A percentile compares a stretch with the other conserved stretches of the same genome.
These are phyloP conservation scores for Magnaporthiopsis rhizophila DNA, from an alignment of 2,329 filamentous ascomycete species.

Conservation along the genomic window DNA sequence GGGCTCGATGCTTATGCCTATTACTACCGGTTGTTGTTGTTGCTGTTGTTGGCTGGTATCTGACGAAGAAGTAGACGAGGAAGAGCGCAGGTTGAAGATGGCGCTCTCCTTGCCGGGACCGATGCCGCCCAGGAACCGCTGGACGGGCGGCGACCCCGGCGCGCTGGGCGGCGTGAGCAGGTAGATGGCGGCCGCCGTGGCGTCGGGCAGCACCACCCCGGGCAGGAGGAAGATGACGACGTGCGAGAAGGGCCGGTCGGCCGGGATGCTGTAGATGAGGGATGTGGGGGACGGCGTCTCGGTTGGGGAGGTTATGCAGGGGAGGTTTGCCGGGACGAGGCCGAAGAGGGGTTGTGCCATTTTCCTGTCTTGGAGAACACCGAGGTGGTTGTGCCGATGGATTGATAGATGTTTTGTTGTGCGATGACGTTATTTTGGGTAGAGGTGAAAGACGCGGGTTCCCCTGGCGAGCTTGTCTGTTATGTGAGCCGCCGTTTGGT, in stretches of 20 bases:
- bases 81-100: constrained; percentile 66
- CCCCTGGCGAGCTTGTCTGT: too few species aligned
- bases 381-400: too few species aligned
- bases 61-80: constrained; percentile 12
- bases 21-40: constrained; percentile 47
- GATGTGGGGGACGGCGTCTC: constrained; percentile 45
- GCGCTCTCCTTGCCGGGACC: constrained; percentile 86
- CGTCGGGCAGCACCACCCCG: constrained; percentile 60
- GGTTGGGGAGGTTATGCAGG: constrained; percentile 46
- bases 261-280: constrained; percentile 46
- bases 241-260: constrained; percentile 57
- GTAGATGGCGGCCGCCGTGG: constrained; percentile 84
- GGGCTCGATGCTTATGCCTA: constrained; percentile 79
- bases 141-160: constrained; percentile 30
- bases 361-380: neutral
- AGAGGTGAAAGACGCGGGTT: neutral
- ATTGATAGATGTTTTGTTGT: too few species aligned
- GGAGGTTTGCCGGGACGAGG: constrained; percentile 52
- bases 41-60: constrained; percentile 17
- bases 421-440: neutral
- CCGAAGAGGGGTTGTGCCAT: constrained; percentile 45
- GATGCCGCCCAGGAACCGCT: constrained; percentile 74
- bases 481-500: too few species aligned
- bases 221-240: constrained; percentile 87
- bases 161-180: constrained; percentile 47